phyloP scores from a whole-genome alignment of 1,139 yeast genomes.

The Geotrichum klebahnii region DNA sequence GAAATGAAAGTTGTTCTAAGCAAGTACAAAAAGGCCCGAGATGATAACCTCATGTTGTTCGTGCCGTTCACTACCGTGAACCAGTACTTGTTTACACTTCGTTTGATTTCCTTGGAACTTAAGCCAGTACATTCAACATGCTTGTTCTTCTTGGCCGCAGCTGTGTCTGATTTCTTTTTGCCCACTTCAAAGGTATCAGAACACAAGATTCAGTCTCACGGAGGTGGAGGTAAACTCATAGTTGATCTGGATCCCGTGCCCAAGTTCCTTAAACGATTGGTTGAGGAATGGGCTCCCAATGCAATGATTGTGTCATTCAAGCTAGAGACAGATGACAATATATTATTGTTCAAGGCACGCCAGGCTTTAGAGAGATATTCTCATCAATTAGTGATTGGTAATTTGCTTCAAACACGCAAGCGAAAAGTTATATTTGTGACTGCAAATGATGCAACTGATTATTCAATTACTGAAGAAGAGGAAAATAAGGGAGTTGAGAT shows the following conservation, averaged over 20 bases:
- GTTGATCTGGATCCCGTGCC: constrained; percentile 95
- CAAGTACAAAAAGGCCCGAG: constrained; percentile 59
- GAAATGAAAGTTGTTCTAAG: constrained; percentile 62
- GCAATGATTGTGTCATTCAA: constrained; percentile 95
- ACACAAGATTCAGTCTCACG: constrained; percentile 86
- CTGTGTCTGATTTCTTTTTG: constrained; percentile 91
- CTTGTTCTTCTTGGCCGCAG: constrained; percentile 88
- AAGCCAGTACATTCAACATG: constrained; percentile 40
- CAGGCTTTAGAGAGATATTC: constrained; percentile 78
- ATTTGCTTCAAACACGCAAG: constrained; percentile 83
- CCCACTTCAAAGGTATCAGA: constrained; percentile 83
- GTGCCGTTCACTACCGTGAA: constrained; percentile 93
- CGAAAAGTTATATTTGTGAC: constrained; percentile 82
- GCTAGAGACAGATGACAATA: constrained; percentile 75
- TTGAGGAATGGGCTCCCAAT: constrained; percentile 90
- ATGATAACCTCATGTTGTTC: constrained; percentile 56
- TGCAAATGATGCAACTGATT: constrained; percentile 49
- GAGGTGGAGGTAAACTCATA: constrained; percentile 62
- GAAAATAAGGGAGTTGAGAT: constrained; percentile 49
- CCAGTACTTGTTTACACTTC: constrained; percentile 83
- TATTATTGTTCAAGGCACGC: constrained; percentile 69
- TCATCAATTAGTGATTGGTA: constrained; percentile 94
- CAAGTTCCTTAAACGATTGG: constrained; percentile 79
- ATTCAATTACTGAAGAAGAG: constrained; percentile 47
- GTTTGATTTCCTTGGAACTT: constrained; percentile 59